These are phyloP conservation scores for Colletotrichum scovillei DNA, from an alignment of 2,329 filamentous ascomycete species.

Conservation along the genomic window DNA sequence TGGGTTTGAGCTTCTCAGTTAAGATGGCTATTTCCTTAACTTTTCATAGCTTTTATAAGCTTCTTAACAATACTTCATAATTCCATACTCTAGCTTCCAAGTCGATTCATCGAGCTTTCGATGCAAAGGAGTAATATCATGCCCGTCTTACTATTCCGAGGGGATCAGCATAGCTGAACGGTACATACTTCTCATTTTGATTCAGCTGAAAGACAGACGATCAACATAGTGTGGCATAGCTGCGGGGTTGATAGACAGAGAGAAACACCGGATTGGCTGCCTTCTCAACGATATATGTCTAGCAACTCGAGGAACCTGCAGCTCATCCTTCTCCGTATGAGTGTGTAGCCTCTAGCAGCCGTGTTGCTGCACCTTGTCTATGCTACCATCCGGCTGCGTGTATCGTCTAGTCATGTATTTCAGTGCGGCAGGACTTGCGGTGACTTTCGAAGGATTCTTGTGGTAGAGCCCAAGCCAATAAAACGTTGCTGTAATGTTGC, in stretches of 20 bases:
- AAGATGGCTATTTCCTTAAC: neutral
- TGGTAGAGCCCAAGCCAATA: neutral
- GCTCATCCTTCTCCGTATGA: neutral
- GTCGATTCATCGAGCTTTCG: neutral
- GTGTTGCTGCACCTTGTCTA: neutral
- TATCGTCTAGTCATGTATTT: neutral
- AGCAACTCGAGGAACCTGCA: neutral
- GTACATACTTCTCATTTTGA: neutral
- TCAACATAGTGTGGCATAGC: neutral
- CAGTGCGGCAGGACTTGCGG: neutral
- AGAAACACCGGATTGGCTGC: neutral
- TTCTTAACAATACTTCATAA: neutral
- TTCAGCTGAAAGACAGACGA: neutral
- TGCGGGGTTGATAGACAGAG: neutral
- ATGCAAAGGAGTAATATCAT: neutral
- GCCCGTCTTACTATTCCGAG: neutral
- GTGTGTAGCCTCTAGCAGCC: neutral
- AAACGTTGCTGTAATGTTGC: neutral
- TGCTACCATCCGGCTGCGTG: neutral
- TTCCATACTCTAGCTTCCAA: neutral
- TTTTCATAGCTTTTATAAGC: neutral
- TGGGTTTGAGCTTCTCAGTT: neutral
- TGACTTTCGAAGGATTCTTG: neutral
- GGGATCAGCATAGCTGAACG: neutral
- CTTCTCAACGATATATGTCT: neutral